Percentiles rank a stretch among this genome's conserved stretches.
Evolutionary conservation across 352 stramenopile species (phyloP).

Genomic region (Pythium grandisporangium): DNA sequence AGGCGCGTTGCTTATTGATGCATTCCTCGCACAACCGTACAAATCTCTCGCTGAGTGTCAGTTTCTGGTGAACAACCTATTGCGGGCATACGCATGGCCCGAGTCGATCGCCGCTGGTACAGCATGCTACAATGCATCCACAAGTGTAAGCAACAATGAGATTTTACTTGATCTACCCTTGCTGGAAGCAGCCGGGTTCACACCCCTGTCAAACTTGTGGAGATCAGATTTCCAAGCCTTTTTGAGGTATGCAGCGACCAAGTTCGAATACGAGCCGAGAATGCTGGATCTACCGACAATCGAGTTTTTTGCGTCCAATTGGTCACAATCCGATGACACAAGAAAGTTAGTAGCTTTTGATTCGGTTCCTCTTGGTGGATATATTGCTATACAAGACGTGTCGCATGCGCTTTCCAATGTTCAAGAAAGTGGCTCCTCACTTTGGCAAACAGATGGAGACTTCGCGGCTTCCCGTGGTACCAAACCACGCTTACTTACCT

Average conservation of each 20-base stretch:
- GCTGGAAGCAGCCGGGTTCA: conserved; percentile 16
- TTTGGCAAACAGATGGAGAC: conserved; percentile 16
- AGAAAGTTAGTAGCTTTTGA: too few species aligned
- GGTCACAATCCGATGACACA: too few species aligned
- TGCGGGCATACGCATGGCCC: too few species aligned
- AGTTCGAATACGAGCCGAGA: conserved; percentile 38
- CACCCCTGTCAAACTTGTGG: conserved; percentile 12
- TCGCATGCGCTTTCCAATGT: conserved; percentile 10
- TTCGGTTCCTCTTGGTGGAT: conserved; percentile 10
- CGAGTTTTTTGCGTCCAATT: too few species aligned
- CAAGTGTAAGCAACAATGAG: too few species aligned
- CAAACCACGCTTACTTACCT: conserved; percentile 5
- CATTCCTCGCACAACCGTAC: conserved; percentile 43
- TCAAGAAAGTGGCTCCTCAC: not conserved
- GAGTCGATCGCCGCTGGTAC: too few species aligned
- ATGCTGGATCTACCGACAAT: conserved; percentile 15
- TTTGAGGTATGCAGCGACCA: conserved; percentile 37
- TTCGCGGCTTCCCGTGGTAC: too few species aligned
- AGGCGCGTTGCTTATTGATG: conserved; percentile 31
- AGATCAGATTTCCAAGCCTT: conserved; percentile 37
- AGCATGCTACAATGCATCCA: too few species aligned
- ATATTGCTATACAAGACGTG: conserved; percentile 8
- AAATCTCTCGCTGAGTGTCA: conserved; percentile 12
- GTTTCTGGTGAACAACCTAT: conserved; percentile 14
- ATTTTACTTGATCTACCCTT: conserved; percentile 29